These are phyloP conservation scores for Tripterygium wilfordii DNA, from an alignment of 177 flowering plant genomes.

Conservation along the genomic window DNA sequence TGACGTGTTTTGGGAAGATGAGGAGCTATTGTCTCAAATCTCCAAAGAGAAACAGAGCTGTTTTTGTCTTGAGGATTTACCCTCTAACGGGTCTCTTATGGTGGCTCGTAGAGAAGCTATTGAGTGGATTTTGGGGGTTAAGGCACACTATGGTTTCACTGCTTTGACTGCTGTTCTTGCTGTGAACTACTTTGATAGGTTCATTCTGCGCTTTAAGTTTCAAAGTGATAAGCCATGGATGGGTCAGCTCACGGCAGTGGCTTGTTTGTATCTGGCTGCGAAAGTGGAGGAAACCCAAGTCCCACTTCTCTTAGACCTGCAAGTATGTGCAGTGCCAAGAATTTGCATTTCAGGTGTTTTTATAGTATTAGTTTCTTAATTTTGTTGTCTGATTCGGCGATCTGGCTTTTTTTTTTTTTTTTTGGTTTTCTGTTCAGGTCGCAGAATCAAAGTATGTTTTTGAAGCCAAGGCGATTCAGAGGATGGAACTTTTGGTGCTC, in stretches of 20 bases:
- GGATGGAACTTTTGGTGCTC: constrained; percentile 55
- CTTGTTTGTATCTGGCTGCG: constrained; percentile 64
- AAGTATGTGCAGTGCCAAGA: constrained; percentile 24
- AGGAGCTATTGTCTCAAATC: constrained; percentile 30
- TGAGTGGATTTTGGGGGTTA: constrained; percentile 36
- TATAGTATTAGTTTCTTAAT: constrained; percentile 2
- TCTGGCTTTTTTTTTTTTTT: constrained; percentile 3
- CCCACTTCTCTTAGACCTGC: constrained; percentile 58
- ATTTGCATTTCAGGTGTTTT: constrained; percentile 13
- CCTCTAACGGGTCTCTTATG: constrained; percentile 22
- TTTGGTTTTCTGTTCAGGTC: constrained; percentile 28
- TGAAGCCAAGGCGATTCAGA: constrained; percentile 46
- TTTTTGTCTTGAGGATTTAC: constrained; percentile 2
- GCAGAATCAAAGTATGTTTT: constrained; percentile 39
- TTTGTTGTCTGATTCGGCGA: not conserved
- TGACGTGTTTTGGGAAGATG: constrained; percentile 38
- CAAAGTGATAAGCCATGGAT: constrained; percentile 61
- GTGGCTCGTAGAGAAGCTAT: constrained; percentile 33
- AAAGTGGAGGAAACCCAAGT: constrained; percentile 61
- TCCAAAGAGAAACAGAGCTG: constrained; percentile 30
- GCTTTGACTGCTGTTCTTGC: constrained; percentile 40
- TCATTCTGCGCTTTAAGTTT: constrained; percentile 25
- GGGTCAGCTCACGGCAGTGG: constrained; percentile 53
- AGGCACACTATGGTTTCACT: constrained; percentile 29
- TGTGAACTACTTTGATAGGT: constrained; percentile 55